Percentiles rank a stretch among this genome's conserved stretches.
Conservation (phyloP, 441 rosid species). For the Biscutella laevigata region DNA sequence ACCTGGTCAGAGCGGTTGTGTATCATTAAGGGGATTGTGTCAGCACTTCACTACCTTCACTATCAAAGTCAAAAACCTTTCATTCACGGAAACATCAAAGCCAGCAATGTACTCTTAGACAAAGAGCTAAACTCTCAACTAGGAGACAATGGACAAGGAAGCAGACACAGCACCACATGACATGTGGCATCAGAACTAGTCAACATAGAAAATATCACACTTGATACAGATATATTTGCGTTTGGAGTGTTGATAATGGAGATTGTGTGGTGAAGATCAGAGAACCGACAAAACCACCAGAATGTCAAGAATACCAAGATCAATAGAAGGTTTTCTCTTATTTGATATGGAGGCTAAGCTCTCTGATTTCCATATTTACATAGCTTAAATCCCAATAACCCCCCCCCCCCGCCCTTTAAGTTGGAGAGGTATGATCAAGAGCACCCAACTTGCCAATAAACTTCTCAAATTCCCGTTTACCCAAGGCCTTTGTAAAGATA, state of each 20-base stretch:
- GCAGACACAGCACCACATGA: not conserved
- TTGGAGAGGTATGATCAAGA: too few species aligned
- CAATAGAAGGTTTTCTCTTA: too few species aligned
- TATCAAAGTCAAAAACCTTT: conserved; percentile 12
- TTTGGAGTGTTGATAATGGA: conserved; percentile 27
- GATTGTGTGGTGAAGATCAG: conserved; percentile 15
- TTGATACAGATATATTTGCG: conserved; percentile 18
- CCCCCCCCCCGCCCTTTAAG: too few species aligned
- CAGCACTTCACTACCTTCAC: conserved; percentile 22
- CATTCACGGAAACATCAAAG: conserved; percentile 19
- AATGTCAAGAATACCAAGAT: not conserved
- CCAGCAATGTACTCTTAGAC: conserved; percentile 25
- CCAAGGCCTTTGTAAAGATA: not conserved
- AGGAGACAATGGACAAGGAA: conserved; percentile 24
- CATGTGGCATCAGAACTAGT: conserved; percentile 20
- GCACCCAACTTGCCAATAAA: too few species aligned
- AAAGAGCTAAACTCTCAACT: conserved; percentile 22
- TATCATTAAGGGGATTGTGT: conserved; percentile 20
- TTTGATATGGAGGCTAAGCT: too few species aligned
- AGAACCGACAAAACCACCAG: conserved; percentile 22
- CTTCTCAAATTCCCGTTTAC: too few species aligned
- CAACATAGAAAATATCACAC: conserved; percentile 2
- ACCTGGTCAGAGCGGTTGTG: conserved; percentile 20
- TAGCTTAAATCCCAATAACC: too few species aligned
- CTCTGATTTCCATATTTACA: too few species aligned